These are phyloP conservation scores for Dendrobium catenatum DNA, from an alignment of 106 monocot species.

Conservation along the genomic window DNA sequence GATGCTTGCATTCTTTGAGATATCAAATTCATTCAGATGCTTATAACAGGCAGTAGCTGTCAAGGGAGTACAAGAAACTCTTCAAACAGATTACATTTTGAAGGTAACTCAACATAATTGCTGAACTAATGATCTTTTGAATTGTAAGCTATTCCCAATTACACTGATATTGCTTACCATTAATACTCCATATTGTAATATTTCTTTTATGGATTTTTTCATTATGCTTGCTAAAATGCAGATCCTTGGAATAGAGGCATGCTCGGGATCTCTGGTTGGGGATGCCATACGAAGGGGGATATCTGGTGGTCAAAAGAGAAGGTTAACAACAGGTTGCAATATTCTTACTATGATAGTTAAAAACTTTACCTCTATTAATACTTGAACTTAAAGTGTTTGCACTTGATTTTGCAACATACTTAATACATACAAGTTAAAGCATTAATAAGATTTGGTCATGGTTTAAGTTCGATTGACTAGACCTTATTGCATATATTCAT, in stretches of 20 bases:
- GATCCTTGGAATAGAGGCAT: conserved; percentile 17
- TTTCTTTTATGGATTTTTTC: background rate
- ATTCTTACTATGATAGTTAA: too few species aligned
- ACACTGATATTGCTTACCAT: too few species aligned
- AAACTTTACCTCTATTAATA: too few species aligned
- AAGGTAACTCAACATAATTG: conserved; percentile 7
- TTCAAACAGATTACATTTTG: conserved; percentile 20
- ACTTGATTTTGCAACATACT: background rate
- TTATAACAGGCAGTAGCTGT: conserved; percentile 11
- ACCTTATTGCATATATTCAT: too few species aligned
- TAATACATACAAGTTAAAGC: background rate
- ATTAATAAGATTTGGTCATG: too few species aligned
- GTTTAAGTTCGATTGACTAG: too few species aligned
- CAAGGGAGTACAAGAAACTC: conserved; percentile 10
- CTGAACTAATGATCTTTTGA: background rate
- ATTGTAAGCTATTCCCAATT: background rate
- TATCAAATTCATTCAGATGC: background rate
- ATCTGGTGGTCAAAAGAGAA: conserved; percentile 30
- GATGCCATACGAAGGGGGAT: conserved; percentile 23
- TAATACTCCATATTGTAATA: background rate
- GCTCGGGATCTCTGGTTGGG: conserved; percentile 16
- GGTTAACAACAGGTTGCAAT: conserved; percentile 18
- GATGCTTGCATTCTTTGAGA: background rate
- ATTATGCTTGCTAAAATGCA: background rate
- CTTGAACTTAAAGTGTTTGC: too few species aligned